A percentile compares a stretch with the other conserved stretches of the same genome.
phyloP scores from a whole-genome alignment of 108 stramenopile species.

The Aureococcus anophagefferens region DNA sequence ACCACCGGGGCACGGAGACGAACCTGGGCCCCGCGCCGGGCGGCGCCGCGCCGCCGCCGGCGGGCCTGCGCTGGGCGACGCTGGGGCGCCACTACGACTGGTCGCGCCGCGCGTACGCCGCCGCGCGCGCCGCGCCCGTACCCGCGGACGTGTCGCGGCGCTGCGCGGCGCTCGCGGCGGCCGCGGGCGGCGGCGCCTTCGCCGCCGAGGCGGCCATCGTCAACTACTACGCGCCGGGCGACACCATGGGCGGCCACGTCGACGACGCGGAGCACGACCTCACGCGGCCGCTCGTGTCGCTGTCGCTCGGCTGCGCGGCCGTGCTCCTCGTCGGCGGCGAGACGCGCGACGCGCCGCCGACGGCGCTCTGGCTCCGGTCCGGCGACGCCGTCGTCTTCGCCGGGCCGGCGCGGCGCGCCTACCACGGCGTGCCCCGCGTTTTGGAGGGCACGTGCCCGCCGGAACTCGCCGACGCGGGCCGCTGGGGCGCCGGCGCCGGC shows the following conservation, averaged over 20 bases:
- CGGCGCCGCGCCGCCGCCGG: too few species aligned
- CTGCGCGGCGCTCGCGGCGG: not conserved
- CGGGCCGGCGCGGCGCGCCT: constrained; percentile 11
- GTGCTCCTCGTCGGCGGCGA: constrained; percentile 19
- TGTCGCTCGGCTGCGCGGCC: constrained; percentile 8
- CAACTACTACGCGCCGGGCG: constrained; percentile 22
- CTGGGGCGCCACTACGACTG: constrained; percentile 23
- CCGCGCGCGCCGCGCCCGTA: constrained; percentile 6
- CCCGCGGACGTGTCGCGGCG: constrained; percentile 5
- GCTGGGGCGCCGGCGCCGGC: too few species aligned
- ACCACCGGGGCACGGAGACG: too few species aligned
- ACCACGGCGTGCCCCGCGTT: constrained; percentile 23
- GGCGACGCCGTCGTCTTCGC: constrained; percentile 21
- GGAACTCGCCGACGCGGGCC: not conserved
- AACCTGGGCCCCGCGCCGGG: too few species aligned
- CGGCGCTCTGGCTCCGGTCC: constrained; percentile 13
- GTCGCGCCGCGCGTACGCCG: constrained; percentile 13
- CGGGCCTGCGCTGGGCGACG: constrained; percentile 10
- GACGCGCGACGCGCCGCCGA: constrained; percentile 3
- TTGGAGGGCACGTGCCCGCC: constrained; percentile 1
- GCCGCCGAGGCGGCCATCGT: constrained; percentile 29
- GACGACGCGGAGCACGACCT: constrained; percentile 21
- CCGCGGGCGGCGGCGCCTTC: not conserved
- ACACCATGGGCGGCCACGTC: constrained; percentile 27
- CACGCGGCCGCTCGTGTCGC: constrained; percentile 20